A percentile compares a stretch with the other conserved stretches of the same genome.
Evolutionary conservation across 148 eudicot species (phyloP).

Genomic region (Nyssa sinensis): DNA sequence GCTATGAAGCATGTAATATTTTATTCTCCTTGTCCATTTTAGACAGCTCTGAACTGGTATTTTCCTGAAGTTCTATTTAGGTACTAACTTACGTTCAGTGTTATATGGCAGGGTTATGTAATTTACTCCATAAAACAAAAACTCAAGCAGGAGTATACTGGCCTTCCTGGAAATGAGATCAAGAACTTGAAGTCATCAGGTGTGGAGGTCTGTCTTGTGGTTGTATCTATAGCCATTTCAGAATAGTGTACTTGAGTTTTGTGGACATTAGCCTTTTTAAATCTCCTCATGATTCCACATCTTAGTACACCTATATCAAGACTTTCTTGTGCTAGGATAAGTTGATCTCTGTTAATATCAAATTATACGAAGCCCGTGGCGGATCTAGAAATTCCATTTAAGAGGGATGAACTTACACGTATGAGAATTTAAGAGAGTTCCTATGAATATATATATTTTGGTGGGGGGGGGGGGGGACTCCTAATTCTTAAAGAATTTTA

Average conservation of each 20-base stretch:
- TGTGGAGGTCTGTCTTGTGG: conserved; percentile 63
- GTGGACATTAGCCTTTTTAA: not conserved
- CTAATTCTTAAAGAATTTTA: no score
- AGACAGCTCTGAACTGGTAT: not conserved
- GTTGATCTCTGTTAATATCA: no score
- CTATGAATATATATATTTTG: no score
- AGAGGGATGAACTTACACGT: no score
- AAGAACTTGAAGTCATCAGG: conserved; percentile 74
- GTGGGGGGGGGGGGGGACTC: no score
- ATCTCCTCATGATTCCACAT: not conserved
- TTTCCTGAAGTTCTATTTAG: not conserved
- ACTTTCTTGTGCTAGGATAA: not conserved
- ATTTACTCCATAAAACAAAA: conserved; percentile 71
- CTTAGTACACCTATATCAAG: not conserved
- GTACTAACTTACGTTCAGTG: conserved; percentile 8
- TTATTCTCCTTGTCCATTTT: not conserved
- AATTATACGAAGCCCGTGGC: no score
- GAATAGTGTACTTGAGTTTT: not conserved
- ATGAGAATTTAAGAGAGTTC: no score
- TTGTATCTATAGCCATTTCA: conserved; percentile 6
- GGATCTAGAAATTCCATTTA: no score
- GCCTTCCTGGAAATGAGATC: conserved; percentile 69
- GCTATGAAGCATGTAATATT: not conserved
- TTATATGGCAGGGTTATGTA: conserved; percentile 66
- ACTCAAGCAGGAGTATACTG: conserved; percentile 78